phyloP scores from a whole-genome alignment of 2,329 filamentous ascomycete genomes.

The Ceratocystis variospora region DNA sequence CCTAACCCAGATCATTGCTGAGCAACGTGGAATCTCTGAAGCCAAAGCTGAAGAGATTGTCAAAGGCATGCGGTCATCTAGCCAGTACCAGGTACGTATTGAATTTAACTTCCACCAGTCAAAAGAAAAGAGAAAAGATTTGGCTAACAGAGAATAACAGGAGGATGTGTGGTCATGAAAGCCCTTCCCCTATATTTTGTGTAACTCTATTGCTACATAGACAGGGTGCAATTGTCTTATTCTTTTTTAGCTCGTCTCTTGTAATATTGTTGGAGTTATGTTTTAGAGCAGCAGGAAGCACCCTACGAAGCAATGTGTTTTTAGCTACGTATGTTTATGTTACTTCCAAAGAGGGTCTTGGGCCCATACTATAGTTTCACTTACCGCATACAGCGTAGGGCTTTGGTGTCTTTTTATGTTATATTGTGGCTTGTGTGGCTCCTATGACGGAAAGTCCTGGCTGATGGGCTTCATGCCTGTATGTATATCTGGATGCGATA shows the following conservation, averaged over 20 bases:
- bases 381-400: neutral
- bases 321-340: neutral
- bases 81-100: constrained; percentile 75
- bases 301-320: neutral
- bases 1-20: constrained; percentile 73
- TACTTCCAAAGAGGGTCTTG: neutral
- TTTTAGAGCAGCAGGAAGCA: neutral
- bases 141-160: constrained; percentile 28
- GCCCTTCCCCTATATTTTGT: constrained; percentile 1
- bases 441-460: neutral
- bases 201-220: constrained; percentile 4
- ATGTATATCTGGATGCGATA: too few species aligned
- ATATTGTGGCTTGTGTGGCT: neutral
- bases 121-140: neutral
- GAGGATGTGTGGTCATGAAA: constrained; percentile 58
- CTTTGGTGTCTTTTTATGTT: neutral
- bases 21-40: constrained; percentile 68
- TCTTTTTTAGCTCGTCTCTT: constrained; percentile 17
- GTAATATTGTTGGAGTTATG: neutral
- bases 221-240: constrained; percentile 14
- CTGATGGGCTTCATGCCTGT: too few species aligned
- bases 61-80: constrained; percentile 87
- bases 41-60: constrained; percentile 90
- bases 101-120: neutral
- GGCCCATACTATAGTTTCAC: neutral